Evolutionary conservation across 2,329 filamentous ascomycete genomes (phyloP).

Genomic region (Penicillium sp.): DNA sequence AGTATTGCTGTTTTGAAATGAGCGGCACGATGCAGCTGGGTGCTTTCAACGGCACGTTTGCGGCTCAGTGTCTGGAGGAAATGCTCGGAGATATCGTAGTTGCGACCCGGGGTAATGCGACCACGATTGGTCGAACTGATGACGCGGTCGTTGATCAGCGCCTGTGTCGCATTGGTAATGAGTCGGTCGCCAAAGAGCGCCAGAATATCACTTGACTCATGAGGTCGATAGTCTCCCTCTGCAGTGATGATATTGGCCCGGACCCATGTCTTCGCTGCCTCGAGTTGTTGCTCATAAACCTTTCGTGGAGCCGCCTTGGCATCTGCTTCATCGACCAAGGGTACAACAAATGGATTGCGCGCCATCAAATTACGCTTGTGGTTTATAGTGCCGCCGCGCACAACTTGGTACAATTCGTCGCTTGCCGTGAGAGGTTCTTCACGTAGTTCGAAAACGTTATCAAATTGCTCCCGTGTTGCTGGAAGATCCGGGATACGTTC

Average conservation of each 20-base stretch:
- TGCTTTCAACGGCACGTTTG: conserved; percentile 40
- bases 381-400: conserved; percentile 31
- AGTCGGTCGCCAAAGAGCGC: conserved; percentile 33
- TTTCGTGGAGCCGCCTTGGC: conserved; percentile 12
- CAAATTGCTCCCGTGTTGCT: conserved; percentile 43
- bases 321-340: conserved; percentile 15
- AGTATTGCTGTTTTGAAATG: conserved; percentile 45
- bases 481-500: conserved; percentile 45
- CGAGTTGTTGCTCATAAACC: conserved; percentile 28
- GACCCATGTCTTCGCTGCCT: conserved; percentile 49
- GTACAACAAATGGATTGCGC: conserved; percentile 38
- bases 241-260: conserved; percentile 49
- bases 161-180: conserved; percentile 42
- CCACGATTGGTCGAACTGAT: conserved; percentile 42
- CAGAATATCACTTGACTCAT: conserved; percentile 38
- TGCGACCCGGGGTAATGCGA: conserved; percentile 43
- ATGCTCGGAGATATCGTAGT: conserved; percentile 45
- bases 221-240: conserved; percentile 42
- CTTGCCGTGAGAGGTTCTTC: conserved; percentile 34
- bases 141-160: conserved; percentile 42
- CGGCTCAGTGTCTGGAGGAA: conserved; percentile 43
- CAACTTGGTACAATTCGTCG: conserved; percentile 39
- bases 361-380: conserved; percentile 37
- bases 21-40: conserved; percentile 42
- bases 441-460: conserved; percentile 43